These are phyloP conservation scores for Globisporangium okanoganense DNA, from an alignment of 352 stramenopile species.

Conservation along the genomic window DNA sequence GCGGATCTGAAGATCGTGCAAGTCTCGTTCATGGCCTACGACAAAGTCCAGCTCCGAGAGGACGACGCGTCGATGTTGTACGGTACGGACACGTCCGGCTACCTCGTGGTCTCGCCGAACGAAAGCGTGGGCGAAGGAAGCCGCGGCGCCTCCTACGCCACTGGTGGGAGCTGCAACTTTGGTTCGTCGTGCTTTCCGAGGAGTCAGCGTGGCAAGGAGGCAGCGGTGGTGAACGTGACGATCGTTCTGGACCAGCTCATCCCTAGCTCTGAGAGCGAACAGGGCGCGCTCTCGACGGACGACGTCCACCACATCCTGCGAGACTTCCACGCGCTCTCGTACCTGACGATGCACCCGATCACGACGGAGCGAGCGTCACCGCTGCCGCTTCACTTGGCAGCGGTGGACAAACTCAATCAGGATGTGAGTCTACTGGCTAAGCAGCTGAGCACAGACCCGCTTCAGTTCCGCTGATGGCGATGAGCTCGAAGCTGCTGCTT, in stretches of 20 bases:
- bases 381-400: constrained; percentile 53
- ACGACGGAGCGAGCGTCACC: constrained; percentile 59
- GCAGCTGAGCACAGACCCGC: constrained; percentile 20
- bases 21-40: constrained; percentile 26
- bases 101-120: constrained; percentile 35
- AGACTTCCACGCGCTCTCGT: constrained; percentile 66
- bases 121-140: constrained; percentile 28
- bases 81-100: constrained; percentile 27
- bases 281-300: constrained; percentile 3
- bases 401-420: constrained; percentile 26
- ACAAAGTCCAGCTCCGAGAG: constrained; percentile 42
- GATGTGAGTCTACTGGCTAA: constrained; percentile 17
- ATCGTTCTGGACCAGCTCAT: constrained; percentile 25
- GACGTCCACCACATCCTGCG: constrained; percentile 32
- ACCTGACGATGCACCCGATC: constrained; percentile 69
- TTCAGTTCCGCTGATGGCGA: constrained; percentile 6
- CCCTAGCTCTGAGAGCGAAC: constrained; percentile 1
- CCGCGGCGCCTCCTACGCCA: constrained; percentile 25
- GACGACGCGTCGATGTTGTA: constrained; percentile 31
- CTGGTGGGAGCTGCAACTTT: constrained; percentile 27
- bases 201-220: constrained; percentile 17
- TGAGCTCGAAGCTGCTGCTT: neutral
- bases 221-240: constrained; percentile 31
- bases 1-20: constrained; percentile 36
- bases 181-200: constrained; percentile 2